Base-by-base conservation (phyloP, 2,329 filamentous ascomycete species). In the Elsinoe fawcettii region DNA sequence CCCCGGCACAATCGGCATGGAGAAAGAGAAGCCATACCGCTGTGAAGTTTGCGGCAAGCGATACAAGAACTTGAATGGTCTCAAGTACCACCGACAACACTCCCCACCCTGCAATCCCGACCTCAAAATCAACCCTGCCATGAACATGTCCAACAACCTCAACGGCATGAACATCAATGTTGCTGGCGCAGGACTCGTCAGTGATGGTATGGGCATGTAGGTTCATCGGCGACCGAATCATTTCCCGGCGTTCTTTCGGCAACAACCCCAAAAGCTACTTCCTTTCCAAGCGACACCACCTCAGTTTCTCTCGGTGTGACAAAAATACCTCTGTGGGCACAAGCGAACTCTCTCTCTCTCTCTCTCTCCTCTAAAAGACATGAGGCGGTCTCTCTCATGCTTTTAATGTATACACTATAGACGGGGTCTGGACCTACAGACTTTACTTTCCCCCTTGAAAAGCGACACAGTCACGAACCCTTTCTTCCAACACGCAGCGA, bases 11-110 rank as follows among this genome's bases (percentile, higher is more conserved):
- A 78, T 96, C 34, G 93, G 93, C n/a, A 99, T 99, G 93, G 93
- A 99, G 75, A 99, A 97, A 72, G 92, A 97, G 76, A 99, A 99
- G 77, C 93, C 93, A 2, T 97, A 97, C 71, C 91, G 91, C 68
- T 99, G 93, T 72, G 91, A 97, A 63, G 87, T 90, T 9, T 99
- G 93, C 69, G 91, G 92, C 66, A 99, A 99, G 77, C 87, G 93
- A 55, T 99, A 99, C 76, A 99, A 99, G 84, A 99, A 99, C 69
- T 74, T 99, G 60, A 99, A 99, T 73, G 93, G 93, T 5, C 81
- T 99, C 61, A 99, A 99, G 83, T 99, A 99, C 69, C 84, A 87
- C 67, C 69, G 76, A 58, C 71, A 78, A 63, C 74, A 96, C 71
- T 93, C 90, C 11, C 86, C 90, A 22, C 87, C 87, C 55, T 96